A percentile compares a stretch with the other conserved stretches of the same genome.
These are phyloP conservation scores for Tolypocladium inflatum DNA, from an alignment of 2,329 filamentous ascomycete species.

Conservation along the genomic window DNA sequence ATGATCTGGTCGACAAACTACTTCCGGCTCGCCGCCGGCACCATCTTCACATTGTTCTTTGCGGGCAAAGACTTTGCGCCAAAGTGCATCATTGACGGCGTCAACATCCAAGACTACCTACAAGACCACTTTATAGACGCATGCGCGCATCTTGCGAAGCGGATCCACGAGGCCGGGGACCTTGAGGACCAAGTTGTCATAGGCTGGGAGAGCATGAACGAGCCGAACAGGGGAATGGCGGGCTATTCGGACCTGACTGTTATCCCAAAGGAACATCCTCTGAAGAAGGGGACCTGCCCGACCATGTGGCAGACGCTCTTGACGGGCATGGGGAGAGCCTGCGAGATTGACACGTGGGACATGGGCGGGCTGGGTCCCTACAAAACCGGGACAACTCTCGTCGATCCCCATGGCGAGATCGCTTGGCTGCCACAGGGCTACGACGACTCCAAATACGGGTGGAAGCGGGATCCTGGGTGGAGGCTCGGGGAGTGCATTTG, in stretches of 20 bases:
- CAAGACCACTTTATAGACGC: conserved; percentile 79
- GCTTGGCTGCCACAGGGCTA: conserved; percentile 80
- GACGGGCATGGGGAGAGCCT: conserved; percentile 81
- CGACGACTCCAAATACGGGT: conserved; percentile 82
- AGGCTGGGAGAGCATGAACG: conserved; percentile 94
- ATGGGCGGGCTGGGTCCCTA: conserved; percentile 90
- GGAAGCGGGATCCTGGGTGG: conserved; percentile 81
- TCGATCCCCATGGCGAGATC: conserved; percentile 78
- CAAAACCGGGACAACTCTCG: conserved; percentile 71
- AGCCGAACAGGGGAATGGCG: conserved; percentile 82
- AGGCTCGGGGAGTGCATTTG: conserved; percentile 90
- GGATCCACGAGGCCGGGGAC: conserved; percentile 83
- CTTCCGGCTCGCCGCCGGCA: conserved; percentile 72
- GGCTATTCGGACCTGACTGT: conserved; percentile 72
- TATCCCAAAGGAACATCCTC: conserved; percentile 77
- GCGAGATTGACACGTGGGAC: conserved; percentile 85
- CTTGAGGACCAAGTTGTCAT: conserved; percentile 80
- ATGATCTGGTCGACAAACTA: conserved; percentile 99
- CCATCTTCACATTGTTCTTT: conserved; percentile 93
- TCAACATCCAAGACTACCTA: conserved; percentile 94
- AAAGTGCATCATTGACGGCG: conserved; percentile 86
- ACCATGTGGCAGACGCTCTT: conserved; percentile 92
- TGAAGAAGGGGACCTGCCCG: conserved; percentile 87
- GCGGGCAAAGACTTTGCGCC: conserved; percentile 85
- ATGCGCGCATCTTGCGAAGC: conserved; percentile 68